phyloP scores from a whole-genome alignment of 2,329 filamentous ascomycete genomes.

The Xylogone sp. region DNA sequence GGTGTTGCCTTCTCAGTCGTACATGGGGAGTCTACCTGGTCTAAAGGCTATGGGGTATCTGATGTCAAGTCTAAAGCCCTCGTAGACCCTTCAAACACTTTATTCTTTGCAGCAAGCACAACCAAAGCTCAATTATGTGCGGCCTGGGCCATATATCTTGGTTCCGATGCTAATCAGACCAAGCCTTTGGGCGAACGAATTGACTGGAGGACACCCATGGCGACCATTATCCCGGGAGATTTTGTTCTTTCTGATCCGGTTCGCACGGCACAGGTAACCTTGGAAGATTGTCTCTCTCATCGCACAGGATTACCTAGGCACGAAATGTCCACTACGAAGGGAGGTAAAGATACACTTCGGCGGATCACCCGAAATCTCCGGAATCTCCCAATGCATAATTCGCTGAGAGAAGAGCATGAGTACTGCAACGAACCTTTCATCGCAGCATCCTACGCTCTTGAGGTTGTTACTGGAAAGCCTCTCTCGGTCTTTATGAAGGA shows the following conservation, averaged over 20 bases:
- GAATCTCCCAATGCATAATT: conserved; percentile 37
- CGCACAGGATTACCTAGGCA: conserved; percentile 41
- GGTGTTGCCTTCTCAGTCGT: neutral
- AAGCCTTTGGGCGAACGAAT: neutral
- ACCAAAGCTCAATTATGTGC: conserved; percentile 22
- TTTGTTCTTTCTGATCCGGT: conserved; percentile 45
- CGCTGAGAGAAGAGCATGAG: conserved; percentile 40
- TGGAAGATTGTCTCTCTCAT: conserved; percentile 51
- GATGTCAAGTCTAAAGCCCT: neutral
- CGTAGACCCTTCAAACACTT: neutral
- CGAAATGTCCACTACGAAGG: neutral
- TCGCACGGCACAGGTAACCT: conserved; percentile 43
- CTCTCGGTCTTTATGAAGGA: conserved; percentile 37
- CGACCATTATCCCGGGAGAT: conserved; percentile 44
- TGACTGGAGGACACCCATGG: conserved; percentile 41
- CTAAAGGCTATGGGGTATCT: neutral
- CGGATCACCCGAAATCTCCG: conserved; percentile 38
- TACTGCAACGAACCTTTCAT: conserved; percentile 49
- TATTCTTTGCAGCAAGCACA: conserved; percentile 14
- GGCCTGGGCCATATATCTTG: neutral
- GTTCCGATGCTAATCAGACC: neutral
- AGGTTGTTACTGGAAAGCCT: conserved; percentile 32
- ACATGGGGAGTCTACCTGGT: neutral
- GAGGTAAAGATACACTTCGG: conserved; percentile 16
- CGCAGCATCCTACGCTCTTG: conserved; percentile 40